Evolutionary conservation across 352 stramenopile species (phyloP).

Genomic region (Globisporangium orthogonon): DNA sequence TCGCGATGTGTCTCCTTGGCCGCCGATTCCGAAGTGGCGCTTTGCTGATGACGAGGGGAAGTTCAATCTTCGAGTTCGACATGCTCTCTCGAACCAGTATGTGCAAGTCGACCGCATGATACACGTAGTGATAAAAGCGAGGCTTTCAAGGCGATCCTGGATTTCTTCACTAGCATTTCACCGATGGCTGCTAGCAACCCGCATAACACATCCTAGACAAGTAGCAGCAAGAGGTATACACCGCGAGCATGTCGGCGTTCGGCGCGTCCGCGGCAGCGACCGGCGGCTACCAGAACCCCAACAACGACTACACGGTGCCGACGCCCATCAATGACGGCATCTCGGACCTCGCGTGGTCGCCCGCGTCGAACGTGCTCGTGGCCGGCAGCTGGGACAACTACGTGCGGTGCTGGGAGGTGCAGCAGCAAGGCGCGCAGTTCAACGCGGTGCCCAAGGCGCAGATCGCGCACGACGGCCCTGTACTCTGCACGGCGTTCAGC

Average conservation of each 20-base stretch:
- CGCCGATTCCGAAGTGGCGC: slow-evolving; percentile 1
- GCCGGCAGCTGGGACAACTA: slow-evolving; percentile 79
- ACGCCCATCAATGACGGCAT: slow-evolving; percentile 64
- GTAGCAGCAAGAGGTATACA: neutral
- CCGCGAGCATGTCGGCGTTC: slow-evolving; percentile 29
- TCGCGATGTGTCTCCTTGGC: neutral
- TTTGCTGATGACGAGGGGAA: neutral
- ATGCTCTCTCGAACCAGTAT: neutral
- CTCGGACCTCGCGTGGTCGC: slow-evolving; percentile 72
- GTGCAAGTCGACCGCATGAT: neutral
- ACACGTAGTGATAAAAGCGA: neutral
- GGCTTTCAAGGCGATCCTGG: neutral
- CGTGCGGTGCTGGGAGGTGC: slow-evolving; percentile 81
- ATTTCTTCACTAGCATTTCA: neutral
- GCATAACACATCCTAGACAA: neutral
- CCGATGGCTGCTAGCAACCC: neutral
- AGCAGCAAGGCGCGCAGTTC: slow-evolving; percentile 64
- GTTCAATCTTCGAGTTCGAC: neutral
- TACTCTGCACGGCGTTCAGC: slow-evolving; percentile 91
- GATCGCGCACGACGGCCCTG: slow-evolving; percentile 87
- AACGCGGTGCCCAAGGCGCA: slow-evolving; percentile 73
- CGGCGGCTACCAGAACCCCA: slow-evolving; percentile 60
- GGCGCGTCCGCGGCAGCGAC: slow-evolving; percentile 33
- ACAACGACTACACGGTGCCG: slow-evolving; percentile 73
- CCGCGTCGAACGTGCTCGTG: slow-evolving; percentile 66